Evolutionary conservation across 2,329 filamentous ascomycete species (phyloP).

Genomic region (Pseudogymnoascus sp.): DNA sequence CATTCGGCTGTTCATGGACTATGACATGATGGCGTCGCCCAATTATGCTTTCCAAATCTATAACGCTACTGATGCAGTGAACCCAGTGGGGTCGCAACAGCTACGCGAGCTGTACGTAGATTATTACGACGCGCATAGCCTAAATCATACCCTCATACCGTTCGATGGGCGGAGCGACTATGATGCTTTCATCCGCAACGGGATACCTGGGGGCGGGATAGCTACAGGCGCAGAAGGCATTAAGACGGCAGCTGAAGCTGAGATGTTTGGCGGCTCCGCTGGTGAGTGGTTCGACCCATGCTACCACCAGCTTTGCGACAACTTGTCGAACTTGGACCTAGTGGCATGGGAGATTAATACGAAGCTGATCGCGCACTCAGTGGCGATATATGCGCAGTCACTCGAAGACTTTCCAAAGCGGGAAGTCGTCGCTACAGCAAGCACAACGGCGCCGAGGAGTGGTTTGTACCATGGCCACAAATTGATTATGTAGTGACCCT

Average conservation of each 20-base stretch:
- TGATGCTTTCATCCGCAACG: conserved; percentile 62
- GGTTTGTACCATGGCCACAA: conserved; percentile 43
- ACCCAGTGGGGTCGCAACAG: conserved; percentile 62
- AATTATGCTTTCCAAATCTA: conserved; percentile 63
- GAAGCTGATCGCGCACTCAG: conserved; percentile 60
- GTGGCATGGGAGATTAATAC: conserved; percentile 54
- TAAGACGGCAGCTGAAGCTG: conserved; percentile 59
- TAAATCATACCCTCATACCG: conserved; percentile 60
- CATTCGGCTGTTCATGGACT: conserved; percentile 60
- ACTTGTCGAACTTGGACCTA: conserved; percentile 47
- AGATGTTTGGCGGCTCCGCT: conserved; percentile 61
- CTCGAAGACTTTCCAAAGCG: conserved; percentile 58
- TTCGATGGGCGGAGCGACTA: conserved; percentile 79
- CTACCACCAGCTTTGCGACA: conserved; percentile 55
- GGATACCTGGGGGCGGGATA: conserved; percentile 66
- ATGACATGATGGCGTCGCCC: conserved; percentile 60
- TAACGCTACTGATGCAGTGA: conserved; percentile 59
- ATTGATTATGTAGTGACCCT: conserved; percentile 35
- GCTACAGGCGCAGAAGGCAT: conserved; percentile 69
- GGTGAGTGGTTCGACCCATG: conserved; percentile 51
- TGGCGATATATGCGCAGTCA: conserved; percentile 59
- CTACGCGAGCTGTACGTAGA: conserved; percentile 58
- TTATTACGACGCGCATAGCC: conserved; percentile 53
- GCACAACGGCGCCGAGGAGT: conserved; percentile 28
- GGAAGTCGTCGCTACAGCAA: conserved; percentile 23